Evolutionary conservation across 495 filamentous ascomycete species (phyloP), one percentile per base, ranked within the genome.

Genomic region (Talaromyces nanjingensis): DNA sequence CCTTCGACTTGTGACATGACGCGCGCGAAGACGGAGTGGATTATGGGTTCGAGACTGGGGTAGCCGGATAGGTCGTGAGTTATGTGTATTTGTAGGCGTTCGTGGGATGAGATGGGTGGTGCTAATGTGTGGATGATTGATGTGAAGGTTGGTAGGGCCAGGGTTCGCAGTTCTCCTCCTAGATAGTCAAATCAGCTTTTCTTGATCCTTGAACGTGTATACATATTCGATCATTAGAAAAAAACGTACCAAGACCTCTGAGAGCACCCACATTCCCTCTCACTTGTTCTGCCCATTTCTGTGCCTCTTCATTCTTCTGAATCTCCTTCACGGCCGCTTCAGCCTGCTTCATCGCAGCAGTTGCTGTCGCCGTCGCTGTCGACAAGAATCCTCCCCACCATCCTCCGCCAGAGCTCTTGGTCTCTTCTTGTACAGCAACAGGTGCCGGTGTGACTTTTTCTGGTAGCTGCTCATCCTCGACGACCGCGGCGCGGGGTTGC

Each of bases 1-100:
- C 94, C 94, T 76, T 99, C 94, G 61, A 99, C 94, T 76, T 99
- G 94, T 33, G 93, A 82, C 94, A 99, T 99, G 53, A 99, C 93
- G 59, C 92, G 88, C 62, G 90, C 92, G 80, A 99, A 99, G 67
- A 94, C 92, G 34, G 83, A 82, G 75, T 97, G 93, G 70, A 98
- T 91, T 29, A 97, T 84, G 11, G 93, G 92, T 74, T 98, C 93
- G 64, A 99, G 86, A 45, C 90, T 92, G 8, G 96, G 94, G 74
- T 99, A 99, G 61, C 90, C 91, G 57, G 91, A 86, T 20, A 98
- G 83, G 71, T 97, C 92, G 78, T 98, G 96, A 20, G 96, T 97
- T 63, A 96, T 91, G 80, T 99, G 94, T 72, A 99, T 99, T 69
- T 94, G 90, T 8, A 99, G 90, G 59, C 94, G 91, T 78, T 99